Evolutionary conservation across 441 rosid species (phyloP).

Genomic region (Arabidopsis lyrata): DNA sequence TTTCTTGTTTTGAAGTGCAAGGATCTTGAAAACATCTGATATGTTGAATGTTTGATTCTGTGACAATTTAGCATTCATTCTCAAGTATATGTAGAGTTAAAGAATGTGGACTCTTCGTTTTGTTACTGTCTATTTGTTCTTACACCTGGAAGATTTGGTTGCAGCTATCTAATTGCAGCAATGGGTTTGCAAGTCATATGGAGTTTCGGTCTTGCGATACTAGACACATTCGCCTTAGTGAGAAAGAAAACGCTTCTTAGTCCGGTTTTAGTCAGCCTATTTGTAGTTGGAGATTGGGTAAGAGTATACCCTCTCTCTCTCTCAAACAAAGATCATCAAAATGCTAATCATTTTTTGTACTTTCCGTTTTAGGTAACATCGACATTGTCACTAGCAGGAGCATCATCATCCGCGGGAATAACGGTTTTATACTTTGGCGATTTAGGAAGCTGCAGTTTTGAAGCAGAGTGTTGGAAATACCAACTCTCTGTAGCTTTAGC

Average conservation of each 20-base stretch:
- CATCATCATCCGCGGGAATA: constrained; percentile 60
- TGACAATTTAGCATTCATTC: constrained; percentile 3
- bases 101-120: constrained; percentile 4
- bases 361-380: constrained; percentile 52
- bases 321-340: background rate
- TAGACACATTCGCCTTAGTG: constrained; percentile 57
- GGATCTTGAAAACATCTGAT: constrained; percentile 14
- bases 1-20: background rate
- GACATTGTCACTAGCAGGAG: constrained; percentile 61
- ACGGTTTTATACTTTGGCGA: constrained; percentile 57
- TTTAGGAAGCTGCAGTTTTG: constrained; percentile 52
- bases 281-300: constrained; percentile 77
- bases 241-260: constrained; percentile 56
- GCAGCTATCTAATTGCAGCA: constrained; percentile 68
- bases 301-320: constrained; percentile 15
- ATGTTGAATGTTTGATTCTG: constrained; percentile 20
- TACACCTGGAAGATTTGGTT: constrained; percentile 8
- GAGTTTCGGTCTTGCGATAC: constrained; percentile 61
- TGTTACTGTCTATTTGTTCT: background rate
- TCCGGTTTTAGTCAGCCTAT: constrained; percentile 60
- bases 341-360: constrained; percentile 2
- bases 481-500: constrained; percentile 63
- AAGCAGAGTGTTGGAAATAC: constrained; percentile 56
- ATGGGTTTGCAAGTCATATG: constrained; percentile 74
- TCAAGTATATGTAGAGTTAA: constrained; percentile 11